These are phyloP conservation scores for Pseudozyma thailandica DNA, from an alignment of 1,284 basidiomycete genomes.

Conservation along the genomic window DNA sequence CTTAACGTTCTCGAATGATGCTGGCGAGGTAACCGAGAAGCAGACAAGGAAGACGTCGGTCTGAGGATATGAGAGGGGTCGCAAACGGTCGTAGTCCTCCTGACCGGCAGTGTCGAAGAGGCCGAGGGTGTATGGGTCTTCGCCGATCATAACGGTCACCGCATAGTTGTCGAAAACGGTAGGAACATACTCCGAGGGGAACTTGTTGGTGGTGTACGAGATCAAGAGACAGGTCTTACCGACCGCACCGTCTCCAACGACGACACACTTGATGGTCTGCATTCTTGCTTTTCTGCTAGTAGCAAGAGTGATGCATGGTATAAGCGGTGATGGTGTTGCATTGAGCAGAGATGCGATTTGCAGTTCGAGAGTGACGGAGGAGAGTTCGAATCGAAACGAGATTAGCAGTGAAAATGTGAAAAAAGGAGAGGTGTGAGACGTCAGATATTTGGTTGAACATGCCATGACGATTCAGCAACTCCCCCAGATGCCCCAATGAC, in stretches of 20 bases:
- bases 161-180: conserved; percentile 96
- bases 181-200: conserved; percentile 87
- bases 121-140: conserved; percentile 97
- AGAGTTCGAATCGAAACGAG: too few relatives aligned
- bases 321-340: too few relatives aligned
- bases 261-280: conserved; percentile 79
- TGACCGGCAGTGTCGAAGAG: conserved; percentile 99
- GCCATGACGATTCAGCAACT: too few relatives aligned
- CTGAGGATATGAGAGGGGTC: conserved; percentile 98
- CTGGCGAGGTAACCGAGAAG: conserved; percentile 97
- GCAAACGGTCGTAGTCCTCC: conserved; percentile 99
- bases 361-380: too few relatives aligned
- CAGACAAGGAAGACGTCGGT: conserved; percentile 99
- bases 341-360: too few relatives aligned
- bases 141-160: conserved; percentile 99
- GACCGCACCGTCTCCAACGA: conserved; percentile 99
- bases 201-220: conserved; percentile 95
- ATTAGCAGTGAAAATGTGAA: too few relatives aligned
- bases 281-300: too few relatives aligned
- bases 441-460: too few relatives aligned
- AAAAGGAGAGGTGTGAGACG: too few relatives aligned
- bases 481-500: too few relatives aligned
- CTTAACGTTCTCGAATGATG: conserved; percentile 99
- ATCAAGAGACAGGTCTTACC: conserved; percentile 99
- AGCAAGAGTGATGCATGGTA: too few relatives aligned